Percentiles rank a stretch among this genome's conserved stretches.
Conservation (phyloP, 768 basidiomycete genomes). For the Strobilomyces confusus region DNA sequence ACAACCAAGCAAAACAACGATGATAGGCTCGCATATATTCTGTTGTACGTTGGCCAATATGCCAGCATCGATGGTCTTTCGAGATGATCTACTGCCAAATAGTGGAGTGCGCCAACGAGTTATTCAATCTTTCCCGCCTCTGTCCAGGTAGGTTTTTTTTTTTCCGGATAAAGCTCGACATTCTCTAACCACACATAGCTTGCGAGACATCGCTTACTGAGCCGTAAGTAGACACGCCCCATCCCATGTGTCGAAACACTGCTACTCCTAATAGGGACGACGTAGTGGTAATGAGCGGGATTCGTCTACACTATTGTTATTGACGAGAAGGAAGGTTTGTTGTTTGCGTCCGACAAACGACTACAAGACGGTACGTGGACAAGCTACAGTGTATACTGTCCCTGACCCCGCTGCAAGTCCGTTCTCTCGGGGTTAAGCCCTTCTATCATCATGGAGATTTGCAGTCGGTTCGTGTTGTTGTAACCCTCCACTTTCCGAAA, state of each 20-base stretch:
- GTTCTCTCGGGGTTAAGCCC: slow-evolving; percentile 80
- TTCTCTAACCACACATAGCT: slow-evolving; percentile 40
- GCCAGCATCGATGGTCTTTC: not conserved
- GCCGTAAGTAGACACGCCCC: slow-evolving; percentile 46
- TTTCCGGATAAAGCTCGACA: not conserved
- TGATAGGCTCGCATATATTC: slow-evolving; percentile 80
- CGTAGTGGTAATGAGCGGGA: slow-evolving; percentile 46
- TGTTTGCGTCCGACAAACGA: slow-evolving; percentile 84
- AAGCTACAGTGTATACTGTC: not conserved
- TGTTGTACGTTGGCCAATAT: slow-evolving; percentile 46
- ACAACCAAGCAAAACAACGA: not conserved
- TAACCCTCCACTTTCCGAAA: not conserved
- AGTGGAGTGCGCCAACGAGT: slow-evolving; percentile 84
- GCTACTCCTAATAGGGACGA: slow-evolving; percentile 37
- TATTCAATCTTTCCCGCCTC: slow-evolving; percentile 71
- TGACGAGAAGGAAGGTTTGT: slow-evolving; percentile 51
- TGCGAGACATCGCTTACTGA: slow-evolving; percentile 79
- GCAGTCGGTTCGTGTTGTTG: slow-evolving; percentile 53
- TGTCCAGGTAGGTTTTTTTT: slow-evolving; percentile 66
- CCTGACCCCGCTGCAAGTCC: slow-evolving; percentile 45
- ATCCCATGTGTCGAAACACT: not conserved
- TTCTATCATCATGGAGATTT: slow-evolving; percentile 74
- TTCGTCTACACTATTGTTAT: not conserved
- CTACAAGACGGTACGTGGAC: slow-evolving; percentile 77
- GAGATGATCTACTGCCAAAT: slow-evolving; percentile 1